Evolutionary conservation across 1,284 basidiomycete genomes (phyloP), one percentile per base, ranked within the genome.

Genomic region (Cryptococcus jaspeensis): DNA sequence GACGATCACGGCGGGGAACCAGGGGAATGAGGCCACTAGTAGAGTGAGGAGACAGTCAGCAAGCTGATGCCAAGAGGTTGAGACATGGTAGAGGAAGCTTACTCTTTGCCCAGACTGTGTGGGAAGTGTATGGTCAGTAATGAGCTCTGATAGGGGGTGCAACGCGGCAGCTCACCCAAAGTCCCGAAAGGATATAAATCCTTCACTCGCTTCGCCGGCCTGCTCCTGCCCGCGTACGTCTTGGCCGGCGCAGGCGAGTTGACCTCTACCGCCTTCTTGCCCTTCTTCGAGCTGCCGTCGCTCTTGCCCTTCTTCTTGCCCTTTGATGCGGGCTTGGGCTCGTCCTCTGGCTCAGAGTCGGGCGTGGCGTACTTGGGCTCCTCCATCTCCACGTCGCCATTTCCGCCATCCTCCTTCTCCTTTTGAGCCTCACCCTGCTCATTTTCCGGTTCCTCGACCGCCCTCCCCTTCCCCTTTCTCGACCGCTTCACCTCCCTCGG

Each of bases 1-100:
- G 54, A 78, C 65, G n/a, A 80, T 58, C 46, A 75, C 69, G 28
- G 71, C 79, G 0, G 80, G 79, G 67, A 74, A 80, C 55, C 63
- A 79, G 0, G 78, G 76, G 59, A 67, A 77, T 1, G 73, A 64
- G 7, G 58, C 42, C 11, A 67, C 67, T 70, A 35, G 9, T 49
- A 7, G 16, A 45, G 37, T n/a, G 36, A 22, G 48, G 18, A 16
- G 47, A 39, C 15, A n/a, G 25, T 39, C 18, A 16, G 25, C 13
- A 48, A 16, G 15, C 28, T 13, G 32, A 39, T 22, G 8, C 41
- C 45, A 22, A 39, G 20, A 45, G 43, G 42, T 15, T 13, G 3
- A 15, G 28, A 32, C 28, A 32, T 32, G 28, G 20, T 22, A 32
- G 44, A 47, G 45, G 38, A 15, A 50, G 18, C 52, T 20, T 42